These are phyloP conservation scores for Metarhizium robertsii DNA, from an alignment of 2,329 filamentous ascomycete genomes.

Conservation along the genomic window DNA sequence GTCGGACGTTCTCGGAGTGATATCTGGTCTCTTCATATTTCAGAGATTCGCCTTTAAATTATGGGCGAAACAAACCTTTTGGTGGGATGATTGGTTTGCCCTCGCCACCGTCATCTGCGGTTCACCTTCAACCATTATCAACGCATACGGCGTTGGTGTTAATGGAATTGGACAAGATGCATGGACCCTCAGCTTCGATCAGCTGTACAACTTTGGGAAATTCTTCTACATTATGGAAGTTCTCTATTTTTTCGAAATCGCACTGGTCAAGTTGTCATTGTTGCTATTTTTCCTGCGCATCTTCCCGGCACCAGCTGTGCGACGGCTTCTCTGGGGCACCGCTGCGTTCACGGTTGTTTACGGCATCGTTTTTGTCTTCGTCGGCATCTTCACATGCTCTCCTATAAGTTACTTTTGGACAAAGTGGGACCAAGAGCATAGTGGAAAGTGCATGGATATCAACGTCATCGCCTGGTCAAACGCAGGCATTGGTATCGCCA, in stretches of 20 bases:
- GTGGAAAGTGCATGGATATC: constrained; percentile 27
- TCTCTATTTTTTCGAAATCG: constrained; percentile 19
- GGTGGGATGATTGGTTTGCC: constrained; percentile 17
- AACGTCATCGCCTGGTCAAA: constrained; percentile 27
- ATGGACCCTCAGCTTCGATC: constrained; percentile 13
- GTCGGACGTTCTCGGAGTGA: constrained; percentile 13
- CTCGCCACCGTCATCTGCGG: constrained; percentile 12
- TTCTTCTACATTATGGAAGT: constrained; percentile 22
- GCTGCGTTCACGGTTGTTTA: constrained; percentile 18
- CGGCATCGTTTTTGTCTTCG: constrained; percentile 19
- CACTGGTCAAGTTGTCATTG: constrained; percentile 28
- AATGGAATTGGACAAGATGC: constrained; percentile 19
- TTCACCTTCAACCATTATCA: constrained; percentile 14
- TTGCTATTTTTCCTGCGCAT: constrained; percentile 31
- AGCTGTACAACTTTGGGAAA: constrained; percentile 12
- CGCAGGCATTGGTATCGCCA: constrained; percentile 27
- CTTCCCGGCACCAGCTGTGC: constrained; percentile 21
- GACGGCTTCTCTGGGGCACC: constrained; percentile 20
- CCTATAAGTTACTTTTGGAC: constrained; percentile 30
- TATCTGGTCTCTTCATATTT: constrained; percentile 22
- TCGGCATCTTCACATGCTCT: constrained; percentile 24
- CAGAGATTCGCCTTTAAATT: constrained; percentile 22
- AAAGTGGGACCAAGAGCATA: constrained; percentile 26
- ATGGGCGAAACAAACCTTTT: constrained; percentile 18
- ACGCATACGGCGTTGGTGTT: constrained; percentile 10